A percentile compares a stretch with the other conserved stretches of the same genome.
These are phyloP conservation scores for Sporisorium scitamineum DNA, from an alignment of 1,284 basidiomycete species.

Conservation along the genomic window DNA sequence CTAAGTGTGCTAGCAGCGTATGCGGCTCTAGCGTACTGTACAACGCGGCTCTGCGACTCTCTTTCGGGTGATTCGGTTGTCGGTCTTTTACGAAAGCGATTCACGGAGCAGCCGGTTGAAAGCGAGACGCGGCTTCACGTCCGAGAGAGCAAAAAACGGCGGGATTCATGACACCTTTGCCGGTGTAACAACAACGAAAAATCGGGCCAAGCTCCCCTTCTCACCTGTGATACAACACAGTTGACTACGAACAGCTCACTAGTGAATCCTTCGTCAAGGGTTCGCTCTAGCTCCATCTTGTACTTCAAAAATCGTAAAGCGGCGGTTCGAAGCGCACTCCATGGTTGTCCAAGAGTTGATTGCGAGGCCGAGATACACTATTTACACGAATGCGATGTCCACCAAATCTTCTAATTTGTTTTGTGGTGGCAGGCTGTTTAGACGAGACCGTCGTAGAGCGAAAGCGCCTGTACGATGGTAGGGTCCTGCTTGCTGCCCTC, in stretches of 20 bases:
- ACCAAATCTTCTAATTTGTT: background rate
- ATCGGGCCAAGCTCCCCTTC: background rate
- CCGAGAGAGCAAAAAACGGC: conserved; percentile 21
- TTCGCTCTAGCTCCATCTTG: background rate
- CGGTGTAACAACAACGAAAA: conserved; percentile 8
- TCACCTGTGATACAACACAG: background rate
- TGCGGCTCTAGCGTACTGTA: too few relatives aligned
- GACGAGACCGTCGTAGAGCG: conserved; percentile 63
- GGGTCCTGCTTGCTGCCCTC: conserved; percentile 69
- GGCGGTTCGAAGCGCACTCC: too few relatives aligned
- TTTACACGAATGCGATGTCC: conserved; percentile 15
- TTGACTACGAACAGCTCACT: background rate
- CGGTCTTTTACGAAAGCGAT: conserved; percentile 42
- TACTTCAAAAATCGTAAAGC: background rate
- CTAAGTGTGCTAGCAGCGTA: background rate
- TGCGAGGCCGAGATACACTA: conserved; percentile 12
- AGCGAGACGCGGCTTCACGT: conserved; percentile 11
- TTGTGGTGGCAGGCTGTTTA: background rate
- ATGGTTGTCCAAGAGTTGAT: conserved; percentile 9
- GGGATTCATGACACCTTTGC: too few relatives aligned
- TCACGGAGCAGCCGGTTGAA: conserved; percentile 24
- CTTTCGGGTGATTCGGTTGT: conserved; percentile 47
- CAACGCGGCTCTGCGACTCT: conserved; percentile 6
- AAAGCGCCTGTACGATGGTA: conserved; percentile 67
- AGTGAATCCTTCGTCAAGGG: too few relatives aligned